These are phyloP conservation scores for Solanum pinnatisectum DNA, from an alignment of 257 asterid species.

Conservation along the genomic window DNA sequence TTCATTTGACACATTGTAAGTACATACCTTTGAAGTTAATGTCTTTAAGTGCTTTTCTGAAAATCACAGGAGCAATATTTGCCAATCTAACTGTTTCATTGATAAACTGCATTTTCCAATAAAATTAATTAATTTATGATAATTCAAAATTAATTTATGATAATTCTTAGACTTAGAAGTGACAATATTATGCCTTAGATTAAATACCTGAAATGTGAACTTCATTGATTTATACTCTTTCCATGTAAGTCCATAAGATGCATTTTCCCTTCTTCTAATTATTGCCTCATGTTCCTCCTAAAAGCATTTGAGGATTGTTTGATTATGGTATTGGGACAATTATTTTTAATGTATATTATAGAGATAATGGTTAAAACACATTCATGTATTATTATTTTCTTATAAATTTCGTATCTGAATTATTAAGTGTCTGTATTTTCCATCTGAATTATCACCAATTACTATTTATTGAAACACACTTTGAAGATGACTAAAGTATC, in stretches of 20 bases:
- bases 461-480: too few species aligned
- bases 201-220: conserved; percentile 67
- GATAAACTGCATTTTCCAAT: conserved; percentile 42
- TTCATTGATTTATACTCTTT: conserved; percentile 72
- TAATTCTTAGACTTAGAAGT: neutral
- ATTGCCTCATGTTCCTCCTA: conserved; percentile 78
- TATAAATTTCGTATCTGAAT: too few species aligned
- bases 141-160: too few species aligned
- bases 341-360: too few species aligned
- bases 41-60: conserved; percentile 64
- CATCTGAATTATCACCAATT: too few species aligned
- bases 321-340: neutral
- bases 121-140: neutral
- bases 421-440: too few species aligned
- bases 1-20: too few species aligned
- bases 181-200: neutral
- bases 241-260: conserved; percentile 66
- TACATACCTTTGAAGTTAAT: conserved; percentile 52
- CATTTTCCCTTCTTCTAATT: conserved; percentile 43
- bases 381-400: too few species aligned
- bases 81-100: conserved; percentile 88
- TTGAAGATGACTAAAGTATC: too few species aligned
- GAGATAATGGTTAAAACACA: too few species aligned
- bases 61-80: conserved; percentile 77
- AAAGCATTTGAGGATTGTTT: neutral